Base-by-base conservation (phyloP, 1,284 basidiomycete species). In the Schizopora paradoxa region DNA sequence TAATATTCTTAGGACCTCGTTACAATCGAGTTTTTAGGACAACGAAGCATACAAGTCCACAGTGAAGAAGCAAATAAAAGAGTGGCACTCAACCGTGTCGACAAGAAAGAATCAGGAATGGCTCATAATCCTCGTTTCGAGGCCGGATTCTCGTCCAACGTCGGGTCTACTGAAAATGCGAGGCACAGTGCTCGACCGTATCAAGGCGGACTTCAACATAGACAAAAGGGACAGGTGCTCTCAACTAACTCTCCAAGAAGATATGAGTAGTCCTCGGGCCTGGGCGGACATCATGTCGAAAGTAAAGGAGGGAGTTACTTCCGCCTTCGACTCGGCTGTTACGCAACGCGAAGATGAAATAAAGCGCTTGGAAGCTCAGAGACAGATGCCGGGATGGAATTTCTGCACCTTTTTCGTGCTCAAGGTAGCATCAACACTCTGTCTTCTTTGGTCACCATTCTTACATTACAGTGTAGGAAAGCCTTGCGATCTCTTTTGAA, bases 401-500 rank as follows among this genome's bases (percentile, higher is more conserved):
- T 97, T 95, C 60, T 93, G 91, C 62, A 92, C 87, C 0, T 98
- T 94, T 72, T 96, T 97, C 64, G 80, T 93, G 28, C 69, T 94
- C 22, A 97, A 97, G 79, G 93, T 91, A 56, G 39, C 8, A n/a
- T 1, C 19, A 19, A 23, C 35, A n/a, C 13, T 18, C 16, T 22
- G 21, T 14, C 29, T 46, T 27, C 40, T 26, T 38, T 41, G 21
- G 46, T 14, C 3, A 21, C 16, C 25, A 4, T 18, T 51, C 39
- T 49, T 41, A 49, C 45, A 21, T 43, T 42, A 28, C 45, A 10
- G 25, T 7, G 13, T 61, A 97, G 91, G 96, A 98, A 80, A 92
- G 86, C 47, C 73, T 99, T 13, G 93, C 95, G 1, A 79, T 77
- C 49, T 96, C 93, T 0, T 93, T 93, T 57, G 91, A 96, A 61